Base-by-base conservation (phyloP, 805 yeast genomes). In the Millerozyma acaciae region DNA sequence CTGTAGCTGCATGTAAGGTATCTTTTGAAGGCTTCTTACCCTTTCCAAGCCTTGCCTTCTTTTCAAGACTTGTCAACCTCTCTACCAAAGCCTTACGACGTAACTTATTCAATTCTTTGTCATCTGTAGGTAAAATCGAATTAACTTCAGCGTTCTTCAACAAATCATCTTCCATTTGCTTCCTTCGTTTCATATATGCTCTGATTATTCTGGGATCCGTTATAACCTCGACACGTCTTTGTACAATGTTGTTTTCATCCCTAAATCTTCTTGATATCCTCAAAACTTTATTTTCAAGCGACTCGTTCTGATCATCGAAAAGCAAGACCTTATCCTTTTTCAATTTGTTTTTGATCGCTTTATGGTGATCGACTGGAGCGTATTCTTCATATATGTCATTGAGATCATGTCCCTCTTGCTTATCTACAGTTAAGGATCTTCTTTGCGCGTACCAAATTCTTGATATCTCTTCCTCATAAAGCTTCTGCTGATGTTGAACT, bases 401-500 rank as follows among this genome's bases (percentile, higher is more conserved):
- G 12, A 63, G 58, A 21, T 63, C 65, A 32, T 63, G 68, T 6
- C 60, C 70, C 5, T 48, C 43, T 6, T 60, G 64, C 29, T 61
- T 54, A 28, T 53, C 64, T 19, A 52, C 65, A 5, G 53, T 50
- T 33, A 89, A 62, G 8, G 80, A 70, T 38, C 73, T 68, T 31
- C 79, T 75, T 53, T 90, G 97, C 6, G 81, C 76, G 47, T 84
- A 81, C 98, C 98, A 93, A 17, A 89, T 88, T 34, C 87, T 73
- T 22, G 75, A 70, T 38, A 93, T 83, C 53, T 93, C 97, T 39
- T 83, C 89, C 42, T 90, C 96, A 49, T 93, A 93, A 2, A 93
- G 78, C 51, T 81, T 83, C 51, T 90, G 97, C 57, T 90, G 97
- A 41, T 63, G 60, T 4, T 66, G 57, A 0, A 70, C 69, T 6